Percentiles rank a stretch among this genome's conserved stretches.
These are phyloP conservation scores for Debaryomyces coudertii DNA, from an alignment of 1,139 yeast species.

Conservation along the genomic window DNA sequence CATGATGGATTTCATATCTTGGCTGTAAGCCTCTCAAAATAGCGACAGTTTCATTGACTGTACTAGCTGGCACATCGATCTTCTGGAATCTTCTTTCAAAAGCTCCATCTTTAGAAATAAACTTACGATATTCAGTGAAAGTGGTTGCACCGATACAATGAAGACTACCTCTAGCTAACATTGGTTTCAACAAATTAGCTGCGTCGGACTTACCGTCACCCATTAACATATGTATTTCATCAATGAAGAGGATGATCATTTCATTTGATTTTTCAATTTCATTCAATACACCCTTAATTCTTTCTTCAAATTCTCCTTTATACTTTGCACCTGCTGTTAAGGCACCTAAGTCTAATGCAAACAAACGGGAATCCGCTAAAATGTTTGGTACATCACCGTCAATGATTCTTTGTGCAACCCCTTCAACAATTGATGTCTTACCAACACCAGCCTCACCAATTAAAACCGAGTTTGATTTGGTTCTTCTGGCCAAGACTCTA, in stretches of 20 bases:
- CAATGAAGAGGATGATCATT: constrained; percentile 86
- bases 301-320: constrained; percentile 98
- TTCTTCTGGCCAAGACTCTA: constrained; percentile 90
- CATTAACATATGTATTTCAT: constrained; percentile 98
- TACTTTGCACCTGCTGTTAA: constrained; percentile 98
- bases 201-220: constrained; percentile 96
- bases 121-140: constrained; percentile 88
- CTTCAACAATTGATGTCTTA: constrained; percentile 96
- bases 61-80: constrained; percentile 93
- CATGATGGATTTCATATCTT: constrained; percentile 96
- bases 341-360: constrained; percentile 91
- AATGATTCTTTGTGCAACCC: constrained; percentile 95
- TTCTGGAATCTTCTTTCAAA: constrained; percentile 98
- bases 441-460: constrained; percentile 99
- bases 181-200: constrained; percentile 94
- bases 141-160: constrained; percentile 99
- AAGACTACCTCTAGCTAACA: constrained; percentile 92
- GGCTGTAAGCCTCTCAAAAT: constrained; percentile 95
- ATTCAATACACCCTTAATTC: constrained; percentile 92
- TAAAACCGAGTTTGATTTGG: constrained; percentile 92
- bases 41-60: constrained; percentile 90
- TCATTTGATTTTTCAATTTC: constrained; percentile 89
- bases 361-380: constrained; percentile 75
- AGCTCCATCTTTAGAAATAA: constrained; percentile 96
- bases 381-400: constrained; percentile 95